These are phyloP conservation scores for Plectranthus barbatus DNA, from an alignment of 257 asterid species.

Conservation along the genomic window DNA sequence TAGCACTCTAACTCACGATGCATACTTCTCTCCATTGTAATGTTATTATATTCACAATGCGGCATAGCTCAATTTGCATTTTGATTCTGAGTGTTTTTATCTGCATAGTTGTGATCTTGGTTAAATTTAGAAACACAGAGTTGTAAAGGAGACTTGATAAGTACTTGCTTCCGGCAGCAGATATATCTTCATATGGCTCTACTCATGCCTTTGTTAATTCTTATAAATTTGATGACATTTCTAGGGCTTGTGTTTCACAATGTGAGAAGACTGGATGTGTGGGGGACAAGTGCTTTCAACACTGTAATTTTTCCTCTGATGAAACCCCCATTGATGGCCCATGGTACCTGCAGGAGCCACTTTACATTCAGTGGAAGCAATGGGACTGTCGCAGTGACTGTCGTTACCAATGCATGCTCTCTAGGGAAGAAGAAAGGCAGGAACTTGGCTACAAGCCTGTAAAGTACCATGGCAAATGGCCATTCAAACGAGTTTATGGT, in stretches of 20 bases:
- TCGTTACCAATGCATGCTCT: slow-evolving; percentile 71
- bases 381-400: slow-evolving; percentile 86
- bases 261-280: slow-evolving; percentile 89
- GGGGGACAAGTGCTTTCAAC: slow-evolving; percentile 68
- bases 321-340: slow-evolving; percentile 57
- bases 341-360: slow-evolving; percentile 93
- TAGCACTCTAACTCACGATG: too few relatives aligned
- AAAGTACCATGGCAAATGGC: slow-evolving; percentile 89
- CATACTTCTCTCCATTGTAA: not conserved
- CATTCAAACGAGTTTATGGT: slow-evolving; percentile 63
- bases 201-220: slow-evolving; percentile 9
- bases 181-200: slow-evolving; percentile 2
- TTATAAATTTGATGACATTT: slow-evolving; percentile 20
- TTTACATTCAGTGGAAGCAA: slow-evolving; percentile 70
- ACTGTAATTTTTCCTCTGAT: slow-evolving; percentile 64
- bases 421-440: slow-evolving; percentile 66
- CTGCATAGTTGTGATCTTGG: not conserved
- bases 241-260: slow-evolving; percentile 57
- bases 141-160: not conserved
- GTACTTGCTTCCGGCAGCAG: not conserved
- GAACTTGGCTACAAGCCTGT: slow-evolving; percentile 59
- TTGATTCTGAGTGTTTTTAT: not conserved
- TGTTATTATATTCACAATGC: not conserved
- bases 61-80: not conserved
- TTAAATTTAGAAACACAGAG: not conserved